Conservation (phyloP, 257 asterid species). For the Paulownia fortunei region DNA sequence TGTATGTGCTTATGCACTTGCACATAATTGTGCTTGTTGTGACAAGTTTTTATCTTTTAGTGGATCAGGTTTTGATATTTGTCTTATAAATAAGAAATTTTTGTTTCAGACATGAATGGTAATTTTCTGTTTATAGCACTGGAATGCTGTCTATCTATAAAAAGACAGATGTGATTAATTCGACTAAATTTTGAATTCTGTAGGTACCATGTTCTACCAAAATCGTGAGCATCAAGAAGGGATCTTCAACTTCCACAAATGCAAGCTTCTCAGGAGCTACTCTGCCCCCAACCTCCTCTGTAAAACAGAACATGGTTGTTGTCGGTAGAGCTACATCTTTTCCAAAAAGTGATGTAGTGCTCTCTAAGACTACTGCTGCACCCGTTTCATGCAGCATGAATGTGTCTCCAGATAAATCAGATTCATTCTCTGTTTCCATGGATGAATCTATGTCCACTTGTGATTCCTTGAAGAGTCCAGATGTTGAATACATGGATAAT, state of each 20-base stretch:
- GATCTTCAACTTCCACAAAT: slow-evolving; percentile 49
- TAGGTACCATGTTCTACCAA: slow-evolving; percentile 77
- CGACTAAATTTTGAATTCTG: slow-evolving; percentile 25
- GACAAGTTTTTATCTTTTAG: background rate
- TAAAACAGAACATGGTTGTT: slow-evolving; percentile 49
- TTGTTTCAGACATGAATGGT: no score
- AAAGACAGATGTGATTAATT: background rate
- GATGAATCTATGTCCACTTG: slow-evolving; percentile 91
- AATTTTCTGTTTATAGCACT: no score
- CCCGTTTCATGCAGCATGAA: slow-evolving; percentile 43
- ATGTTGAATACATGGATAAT: slow-evolving; percentile 82
- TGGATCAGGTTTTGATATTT: background rate
- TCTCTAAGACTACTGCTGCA: slow-evolving; percentile 33
- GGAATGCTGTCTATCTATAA: background rate
- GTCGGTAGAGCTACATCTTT: slow-evolving; percentile 37
- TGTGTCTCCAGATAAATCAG: slow-evolving; percentile 58
- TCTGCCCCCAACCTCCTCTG: slow-evolving; percentile 41
- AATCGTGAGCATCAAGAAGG: slow-evolving; percentile 70
- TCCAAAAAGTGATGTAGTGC: slow-evolving; percentile 41
- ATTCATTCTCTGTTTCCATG: slow-evolving; percentile 67
- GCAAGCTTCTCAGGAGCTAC: slow-evolving; percentile 42
- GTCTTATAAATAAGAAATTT: background rate
- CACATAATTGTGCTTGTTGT: background rate
- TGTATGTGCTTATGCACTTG: background rate
- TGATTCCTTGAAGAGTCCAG: slow-evolving; percentile 85